Base-by-base conservation (phyloP, 2,329 filamentous ascomycete genomes). In the Zopfia rhizophila region DNA sequence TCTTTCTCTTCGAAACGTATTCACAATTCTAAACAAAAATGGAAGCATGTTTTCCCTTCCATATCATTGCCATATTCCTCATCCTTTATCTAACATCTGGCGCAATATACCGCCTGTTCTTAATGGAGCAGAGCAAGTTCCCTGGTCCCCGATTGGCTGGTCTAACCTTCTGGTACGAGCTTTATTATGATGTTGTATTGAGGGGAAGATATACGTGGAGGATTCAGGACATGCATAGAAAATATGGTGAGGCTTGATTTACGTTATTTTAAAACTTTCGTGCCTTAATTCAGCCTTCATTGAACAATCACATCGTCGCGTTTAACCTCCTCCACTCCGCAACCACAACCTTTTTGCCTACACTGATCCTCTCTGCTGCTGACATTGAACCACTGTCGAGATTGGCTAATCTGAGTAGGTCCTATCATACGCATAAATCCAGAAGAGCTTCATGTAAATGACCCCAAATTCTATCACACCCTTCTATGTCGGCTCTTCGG, bases 131-230 rank as follows among this genome's bases (percentile, higher is more conserved):
- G 17, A 42, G 54, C n/a, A 39, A 27, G 11, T 61, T 55, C 27
- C 61, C 61, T 0, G 61, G 61, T 3, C 60, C 61, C 14, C 45
- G 45, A 13, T 39, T 65, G n/a, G 60, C 61, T 27, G 61, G 58
- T 11, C 42, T 62, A 21, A 63, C 60, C n/a, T 47, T 55, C 18
- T 61, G 53, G 58, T 63, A 63, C 32, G 61, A 65, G 32, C 57
- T 61, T 46, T 63, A 63, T 46, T 60, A 58, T 41, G 53, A 56
- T n/a, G 8, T 27, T 27, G 24, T n/a, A 8, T 8, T 8, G 24
- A n/a, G 24, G n/a, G 24, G 24, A 27, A 8, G 24, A n/a, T n/a
- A 8, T 27, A 8, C 24, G 24, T 27, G 24, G 24, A 27, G n/a
- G 24, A 8, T 27, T 27, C 8, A 8, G 8, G 24, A 27, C 8